phyloP scores from a whole-genome alignment of 2,329 filamentous ascomycete species.

The Colletotrichum incanum region DNA sequence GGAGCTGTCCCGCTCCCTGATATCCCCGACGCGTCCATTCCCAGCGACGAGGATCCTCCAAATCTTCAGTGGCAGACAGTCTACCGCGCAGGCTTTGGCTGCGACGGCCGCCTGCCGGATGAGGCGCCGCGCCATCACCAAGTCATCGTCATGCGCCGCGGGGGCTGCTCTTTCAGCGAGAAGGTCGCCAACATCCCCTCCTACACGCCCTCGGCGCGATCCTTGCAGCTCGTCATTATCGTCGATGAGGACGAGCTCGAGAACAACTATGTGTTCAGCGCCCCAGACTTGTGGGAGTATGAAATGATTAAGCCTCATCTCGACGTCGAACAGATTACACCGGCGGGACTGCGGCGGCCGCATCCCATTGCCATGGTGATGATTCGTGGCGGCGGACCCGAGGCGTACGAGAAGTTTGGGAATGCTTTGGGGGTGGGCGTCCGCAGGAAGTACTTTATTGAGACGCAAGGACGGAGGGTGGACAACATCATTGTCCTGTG shows the following conservation, averaged over 20 bases:
- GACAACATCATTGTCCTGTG: constrained; percentile 79
- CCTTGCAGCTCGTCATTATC: constrained; percentile 86
- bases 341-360: constrained; percentile 77
- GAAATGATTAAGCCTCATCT: constrained; percentile 75
- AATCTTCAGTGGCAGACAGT: constrained; percentile 79
- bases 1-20: constrained; percentile 81
- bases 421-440: constrained; percentile 80
- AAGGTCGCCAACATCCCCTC: constrained; percentile 91
- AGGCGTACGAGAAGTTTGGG: constrained; percentile 75
- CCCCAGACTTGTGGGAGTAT: constrained; percentile 45
- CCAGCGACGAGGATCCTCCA: constrained; percentile 53
- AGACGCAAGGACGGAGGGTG: constrained; percentile 85
- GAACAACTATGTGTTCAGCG: constrained; percentile 47
- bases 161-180: constrained; percentile 85
- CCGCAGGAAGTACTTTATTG: constrained; percentile 83
- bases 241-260: constrained; percentile 64
- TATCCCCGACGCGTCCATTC: constrained; percentile 69
- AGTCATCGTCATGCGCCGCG: constrained; percentile 85
- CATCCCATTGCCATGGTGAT: constrained; percentile 88
- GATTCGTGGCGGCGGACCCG: constrained; percentile 76
- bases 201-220: constrained; percentile 72
- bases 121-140: constrained; percentile 73
- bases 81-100: constrained; percentile 80
- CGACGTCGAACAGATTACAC: constrained; percentile 81
- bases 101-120: constrained; percentile 71